A percentile compares a stretch with the other conserved stretches of the same genome.
Conservation (phyloP, 805 yeast genomes). For the Nakazawaea wickerhamii region DNA sequence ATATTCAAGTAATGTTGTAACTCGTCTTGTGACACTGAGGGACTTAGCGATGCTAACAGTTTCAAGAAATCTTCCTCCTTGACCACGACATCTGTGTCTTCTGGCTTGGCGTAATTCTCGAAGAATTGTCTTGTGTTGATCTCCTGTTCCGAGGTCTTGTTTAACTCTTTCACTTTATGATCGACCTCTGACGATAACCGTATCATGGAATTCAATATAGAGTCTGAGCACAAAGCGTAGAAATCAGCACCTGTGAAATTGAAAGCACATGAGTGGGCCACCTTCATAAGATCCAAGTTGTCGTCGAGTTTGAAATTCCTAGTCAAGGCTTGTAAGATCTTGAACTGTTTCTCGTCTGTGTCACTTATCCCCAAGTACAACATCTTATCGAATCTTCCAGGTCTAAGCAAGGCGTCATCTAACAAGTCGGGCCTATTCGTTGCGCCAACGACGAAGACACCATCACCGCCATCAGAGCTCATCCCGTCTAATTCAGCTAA, state of each 20-base stretch:
- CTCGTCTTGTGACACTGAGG: conserved; percentile 87
- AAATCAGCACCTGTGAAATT: conserved; percentile 98
- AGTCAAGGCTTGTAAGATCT: conserved; percentile 82
- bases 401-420: conserved; percentile 90
- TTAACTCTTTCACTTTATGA: conserved; percentile 48
- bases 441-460: conserved; percentile 98
- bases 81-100: conserved; percentile 67
- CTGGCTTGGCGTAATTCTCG: conserved; percentile 64
- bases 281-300: conserved; percentile 48
- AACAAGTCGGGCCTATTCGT: conserved; percentile 93
- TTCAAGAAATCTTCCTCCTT: conserved; percentile 68
- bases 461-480: conserved; percentile 77
- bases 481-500: conserved; percentile 95
- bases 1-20: conserved; percentile 74
- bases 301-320: conserved; percentile 65
- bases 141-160: conserved; percentile 27
- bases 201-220: conserved; percentile 95
- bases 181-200: conserved; percentile 79
- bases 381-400: conserved; percentile 95
- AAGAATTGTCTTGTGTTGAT: conserved; percentile 86
- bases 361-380: conserved; percentile 90
- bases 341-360: conserved; percentile 81
- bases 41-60: conserved; percentile 66
- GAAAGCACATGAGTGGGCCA: conserved; percentile 74
- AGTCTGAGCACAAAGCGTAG: conserved; percentile 92